phyloP scores from a whole-genome alignment of 2,329 filamentous ascomycete genomes.

The Botrytis aclada region DNA sequence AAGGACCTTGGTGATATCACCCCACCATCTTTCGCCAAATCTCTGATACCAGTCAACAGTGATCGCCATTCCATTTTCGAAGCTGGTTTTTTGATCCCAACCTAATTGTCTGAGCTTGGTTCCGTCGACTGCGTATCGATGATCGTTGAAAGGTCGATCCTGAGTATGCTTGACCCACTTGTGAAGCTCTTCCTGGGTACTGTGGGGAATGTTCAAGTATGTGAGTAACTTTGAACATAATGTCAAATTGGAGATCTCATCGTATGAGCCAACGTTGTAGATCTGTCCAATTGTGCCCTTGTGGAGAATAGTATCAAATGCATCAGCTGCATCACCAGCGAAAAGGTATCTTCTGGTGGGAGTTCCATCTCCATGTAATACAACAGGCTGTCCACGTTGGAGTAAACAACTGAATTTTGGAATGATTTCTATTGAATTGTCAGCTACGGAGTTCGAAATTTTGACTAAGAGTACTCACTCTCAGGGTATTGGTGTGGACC shows the following conservation, averaged over 20 bases:
- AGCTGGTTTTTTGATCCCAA: slow-evolving; percentile 65
- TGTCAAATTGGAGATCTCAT: slow-evolving; percentile 72
- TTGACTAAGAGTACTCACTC: slow-evolving; percentile 53
- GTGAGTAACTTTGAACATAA: slow-evolving; percentile 64
- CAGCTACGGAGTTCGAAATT: slow-evolving; percentile 14
- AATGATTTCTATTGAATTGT: slow-evolving; percentile 63
- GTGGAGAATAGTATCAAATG: slow-evolving; percentile 81
- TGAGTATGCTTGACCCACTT: slow-evolving; percentile 71
- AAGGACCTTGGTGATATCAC: slow-evolving; percentile 65
- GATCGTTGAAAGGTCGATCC: slow-evolving; percentile 77
- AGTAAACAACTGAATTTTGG: slow-evolving; percentile 76
- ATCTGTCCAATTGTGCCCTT: slow-evolving; percentile 70
- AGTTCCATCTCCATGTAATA: slow-evolving; percentile 73
- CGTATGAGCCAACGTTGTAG: slow-evolving; percentile 78
- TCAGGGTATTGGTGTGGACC: slow-evolving; percentile 82
- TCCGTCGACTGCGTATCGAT: slow-evolving; percentile 68
- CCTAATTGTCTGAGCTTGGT: slow-evolving; percentile 64
- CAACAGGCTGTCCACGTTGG: slow-evolving; percentile 61
- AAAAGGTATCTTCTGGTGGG: slow-evolving; percentile 75
- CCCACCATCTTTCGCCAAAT: slow-evolving; percentile 69
- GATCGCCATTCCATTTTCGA: slow-evolving; percentile 59
- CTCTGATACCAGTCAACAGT: slow-evolving; percentile 69
- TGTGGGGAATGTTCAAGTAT: slow-evolving; percentile 56
- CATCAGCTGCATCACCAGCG: slow-evolving; percentile 75
- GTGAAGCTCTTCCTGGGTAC: slow-evolving; percentile 51